Evolutionary conservation across 108 stramenopile genomes (phyloP).

Genomic region (Nannochloropsis gaditana): DNA sequence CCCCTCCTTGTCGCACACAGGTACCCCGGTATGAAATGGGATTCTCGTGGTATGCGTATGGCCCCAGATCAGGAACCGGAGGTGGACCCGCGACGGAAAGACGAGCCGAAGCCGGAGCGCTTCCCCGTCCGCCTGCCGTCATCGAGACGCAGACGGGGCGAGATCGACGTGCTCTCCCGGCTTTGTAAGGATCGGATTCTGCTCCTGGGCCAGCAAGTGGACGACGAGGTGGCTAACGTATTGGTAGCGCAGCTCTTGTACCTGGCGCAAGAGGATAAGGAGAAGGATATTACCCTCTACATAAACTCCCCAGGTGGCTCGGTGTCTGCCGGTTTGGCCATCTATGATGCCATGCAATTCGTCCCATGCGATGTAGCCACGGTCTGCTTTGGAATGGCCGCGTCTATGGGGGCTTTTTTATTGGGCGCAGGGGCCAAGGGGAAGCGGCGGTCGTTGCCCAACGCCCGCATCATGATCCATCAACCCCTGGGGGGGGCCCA

Average conservation of each 20-base stretch:
- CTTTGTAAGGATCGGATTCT: conserved; percentile 88
- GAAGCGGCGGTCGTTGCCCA: conserved; percentile 78
- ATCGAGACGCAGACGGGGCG: conserved; percentile 31
- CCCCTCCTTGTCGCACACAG: not conserved
- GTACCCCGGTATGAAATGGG: conserved; percentile 12
- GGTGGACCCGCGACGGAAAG: conserved; percentile 46
- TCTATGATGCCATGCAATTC: conserved; percentile 91
- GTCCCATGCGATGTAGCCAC: conserved; percentile 90
- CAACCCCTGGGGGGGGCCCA: conserved; percentile 93
- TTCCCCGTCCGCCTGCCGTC: conserved; percentile 35
- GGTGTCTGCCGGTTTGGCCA: conserved; percentile 83
- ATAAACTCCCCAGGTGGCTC: conserved; percentile 88
- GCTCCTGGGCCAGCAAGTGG: conserved; percentile 74
- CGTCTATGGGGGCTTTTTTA: conserved; percentile 90
- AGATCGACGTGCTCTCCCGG: conserved; percentile 86
- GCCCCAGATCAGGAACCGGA: conserved; percentile 38
- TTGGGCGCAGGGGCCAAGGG: conserved; percentile 80
- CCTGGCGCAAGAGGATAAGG: conserved; percentile 85
- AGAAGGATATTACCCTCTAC: conserved; percentile 87
- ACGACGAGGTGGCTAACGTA: conserved; percentile 88
- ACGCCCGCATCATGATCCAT: conserved; percentile 95
- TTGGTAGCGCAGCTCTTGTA: conserved; percentile 64
- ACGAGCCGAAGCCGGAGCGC: not conserved
- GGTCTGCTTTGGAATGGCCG: conserved; percentile 96
- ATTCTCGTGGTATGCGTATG: not conserved